phyloP scores from a whole-genome alignment of 352 stramenopile species.

The Phytophthora pluvialis region DNA sequence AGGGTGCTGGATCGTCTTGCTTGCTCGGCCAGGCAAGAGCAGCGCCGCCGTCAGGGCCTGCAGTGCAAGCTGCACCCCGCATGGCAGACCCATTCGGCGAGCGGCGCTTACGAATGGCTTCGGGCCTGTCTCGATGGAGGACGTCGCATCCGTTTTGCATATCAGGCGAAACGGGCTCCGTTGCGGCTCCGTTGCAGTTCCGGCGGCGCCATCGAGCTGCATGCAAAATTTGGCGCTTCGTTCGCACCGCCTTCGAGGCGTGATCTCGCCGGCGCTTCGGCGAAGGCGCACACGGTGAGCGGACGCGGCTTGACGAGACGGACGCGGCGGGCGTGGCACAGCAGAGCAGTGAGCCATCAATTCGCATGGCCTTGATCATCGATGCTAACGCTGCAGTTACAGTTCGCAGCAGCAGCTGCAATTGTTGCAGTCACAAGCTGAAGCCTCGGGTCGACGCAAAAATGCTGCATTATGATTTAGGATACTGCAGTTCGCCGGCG shows the following conservation, averaged over 20 bases:
- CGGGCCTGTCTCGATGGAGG: background rate
- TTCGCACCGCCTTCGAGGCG: slow-evolving; percentile 16
- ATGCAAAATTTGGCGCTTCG: slow-evolving; percentile 17
- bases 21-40: slow-evolving; percentile 19
- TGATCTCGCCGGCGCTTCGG: slow-evolving; percentile 9
- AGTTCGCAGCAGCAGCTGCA: too few species aligned
- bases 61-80: background rate
- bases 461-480: background rate
- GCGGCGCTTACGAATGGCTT: slow-evolving; percentile 6
- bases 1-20: slow-evolving; percentile 1
- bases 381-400: too few species aligned
- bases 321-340: background rate
- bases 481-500: too few species aligned
- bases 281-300: background rate
- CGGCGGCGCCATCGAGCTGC: background rate
- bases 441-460: background rate
- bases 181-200: slow-evolving; percentile 8
- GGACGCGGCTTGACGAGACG: background rate
- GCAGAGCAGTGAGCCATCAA: background rate
- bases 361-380: background rate
- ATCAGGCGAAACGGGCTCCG: background rate
- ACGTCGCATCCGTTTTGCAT: slow-evolving; percentile 19
- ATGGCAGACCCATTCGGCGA: too few species aligned
- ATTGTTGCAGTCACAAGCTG: background rate
- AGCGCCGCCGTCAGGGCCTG: background rate